phyloP scores from a whole-genome alignment of 2,329 filamentous ascomycete genomes.

The Pseudocercospora pini-densiflorae region DNA sequence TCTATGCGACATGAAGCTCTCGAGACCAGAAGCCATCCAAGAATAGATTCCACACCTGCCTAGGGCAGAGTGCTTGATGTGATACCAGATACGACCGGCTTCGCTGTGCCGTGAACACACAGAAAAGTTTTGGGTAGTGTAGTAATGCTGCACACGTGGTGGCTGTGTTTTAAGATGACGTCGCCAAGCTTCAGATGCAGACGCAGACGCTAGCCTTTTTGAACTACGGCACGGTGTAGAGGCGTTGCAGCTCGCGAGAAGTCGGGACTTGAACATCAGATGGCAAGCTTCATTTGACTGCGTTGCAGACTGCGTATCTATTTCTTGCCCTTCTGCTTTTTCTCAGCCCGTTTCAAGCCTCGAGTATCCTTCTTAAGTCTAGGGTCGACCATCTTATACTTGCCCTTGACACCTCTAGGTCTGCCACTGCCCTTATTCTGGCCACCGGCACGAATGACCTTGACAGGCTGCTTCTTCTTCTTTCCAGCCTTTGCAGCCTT shows the following conservation, averaged over 20 bases:
- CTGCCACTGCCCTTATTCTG: conserved; percentile 84
- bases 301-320: neutral
- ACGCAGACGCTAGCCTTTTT: neutral
- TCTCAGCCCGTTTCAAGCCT: conserved; percentile 78
- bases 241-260: too few species aligned
- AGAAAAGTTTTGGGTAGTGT: neutral
- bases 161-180: neutral
- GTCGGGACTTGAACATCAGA: too few species aligned
- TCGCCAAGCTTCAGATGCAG: neutral
- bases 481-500: conserved; percentile 72
- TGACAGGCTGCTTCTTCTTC: conserved; percentile 82
- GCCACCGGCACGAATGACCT: conserved; percentile 86
- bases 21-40: neutral
- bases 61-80: neutral
- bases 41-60: neutral
- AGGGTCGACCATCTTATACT: conserved; percentile 96
- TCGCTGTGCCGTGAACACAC: neutral
- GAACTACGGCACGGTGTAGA: neutral
- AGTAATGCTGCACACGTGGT: neutral
- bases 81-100: neutral
- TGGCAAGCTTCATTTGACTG: neutral
- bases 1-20: neutral
- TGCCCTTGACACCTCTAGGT: conserved; percentile 89
- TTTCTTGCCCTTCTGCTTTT: conserved; percentile 56
- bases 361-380: conserved; percentile 96